Evolutionary conservation across 139 green algal species (phyloP), one percentile per base, ranked within the genome.

Genomic region (Yamagishiella unicocca): DNA sequence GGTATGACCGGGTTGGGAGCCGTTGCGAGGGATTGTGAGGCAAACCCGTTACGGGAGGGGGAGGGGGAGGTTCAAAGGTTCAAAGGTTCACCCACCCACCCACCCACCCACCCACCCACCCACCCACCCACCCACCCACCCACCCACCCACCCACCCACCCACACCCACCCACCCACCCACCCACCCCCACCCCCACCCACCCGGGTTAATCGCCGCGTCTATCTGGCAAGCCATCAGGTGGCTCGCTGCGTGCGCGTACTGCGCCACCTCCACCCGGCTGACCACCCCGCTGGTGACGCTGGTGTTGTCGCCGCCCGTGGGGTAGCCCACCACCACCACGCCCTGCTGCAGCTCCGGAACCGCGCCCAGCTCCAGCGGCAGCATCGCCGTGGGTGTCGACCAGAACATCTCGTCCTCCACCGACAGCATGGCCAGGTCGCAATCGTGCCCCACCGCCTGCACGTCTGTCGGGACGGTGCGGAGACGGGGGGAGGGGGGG

Each of bases 141-240:
- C 22, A 76, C 35, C 35, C 35, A 46, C 67, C 67, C 67, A 12
- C 50, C n/a, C n/a, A n/a, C n/a, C n/a, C n/a, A 53, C 75, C 75
- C 27, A n/a, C 50, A 35, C 76, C 53, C 35, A 42, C 38, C 50
- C 76, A 71, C 35, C 38, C 72, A 2, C 31, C 29, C 43, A 45
- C 17, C 58, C 29, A 9, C 46, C 55, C 33, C 29, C 3, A 21
- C 67, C 43, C 40, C 40, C 24, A 35, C 79, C 22, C 73, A 89
- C 84, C 84, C 46, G 90, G 88, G 80, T 95, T 95, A 89, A 95
- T 95, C 25, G 93, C 93, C 1, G 92, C 92, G 55, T 96, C 93
- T 35, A 96, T 95, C 75, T 96, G 93, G n/a, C 94, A 94, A 0
- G 92, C 93, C 91, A 95, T 94, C 64, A 96, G 88, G 83, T 93